Evolutionary conservation across 805 yeast genomes (phyloP).

Genomic region (Ogataea wickerhamii): DNA sequence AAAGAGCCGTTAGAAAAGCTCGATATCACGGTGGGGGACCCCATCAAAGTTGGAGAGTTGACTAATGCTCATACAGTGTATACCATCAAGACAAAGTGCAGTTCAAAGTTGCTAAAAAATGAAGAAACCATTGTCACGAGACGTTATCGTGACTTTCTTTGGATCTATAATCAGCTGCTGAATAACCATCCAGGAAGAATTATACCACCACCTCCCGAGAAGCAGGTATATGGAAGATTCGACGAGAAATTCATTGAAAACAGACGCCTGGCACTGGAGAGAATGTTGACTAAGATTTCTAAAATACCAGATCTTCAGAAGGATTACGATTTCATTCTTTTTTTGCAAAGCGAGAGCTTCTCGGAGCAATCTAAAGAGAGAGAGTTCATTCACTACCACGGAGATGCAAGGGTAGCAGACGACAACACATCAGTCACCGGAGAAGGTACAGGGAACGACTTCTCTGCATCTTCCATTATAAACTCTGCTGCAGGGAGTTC

Average conservation of each 20-base stretch:
- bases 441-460: conserved; percentile 19
- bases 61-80: conserved; percentile 88
- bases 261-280: conserved; percentile 78
- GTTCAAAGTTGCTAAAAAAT: conserved; percentile 34
- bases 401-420: conserved; percentile 25
- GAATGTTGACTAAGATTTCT: conserved; percentile 76
- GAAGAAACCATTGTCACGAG: conserved; percentile 62
- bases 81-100: conserved; percentile 62
- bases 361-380: conserved; percentile 63
- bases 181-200: conserved; percentile 85
- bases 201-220: conserved; percentile 95
- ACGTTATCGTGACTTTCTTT: conserved; percentile 87
- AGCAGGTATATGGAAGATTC: conserved; percentile 89
- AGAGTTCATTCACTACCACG: conserved; percentile 42
- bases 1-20: conserved; percentile 34
- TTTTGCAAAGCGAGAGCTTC: conserved; percentile 73
- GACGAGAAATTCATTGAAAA: conserved; percentile 86
- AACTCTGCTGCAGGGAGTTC: conserved; percentile 20
- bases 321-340: conserved; percentile 76
- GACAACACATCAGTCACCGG: conserved; percentile 28
- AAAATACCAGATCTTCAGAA: conserved; percentile 50
- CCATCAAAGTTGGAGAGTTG: conserved; percentile 85
- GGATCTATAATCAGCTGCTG: conserved; percentile 88
- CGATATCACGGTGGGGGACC: conserved; percentile 80
- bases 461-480: conserved; percentile 27